Evolutionary conservation across 371 early-diverging fungal genomes (phyloP).

Genomic region (Mortierella sp.): DNA sequence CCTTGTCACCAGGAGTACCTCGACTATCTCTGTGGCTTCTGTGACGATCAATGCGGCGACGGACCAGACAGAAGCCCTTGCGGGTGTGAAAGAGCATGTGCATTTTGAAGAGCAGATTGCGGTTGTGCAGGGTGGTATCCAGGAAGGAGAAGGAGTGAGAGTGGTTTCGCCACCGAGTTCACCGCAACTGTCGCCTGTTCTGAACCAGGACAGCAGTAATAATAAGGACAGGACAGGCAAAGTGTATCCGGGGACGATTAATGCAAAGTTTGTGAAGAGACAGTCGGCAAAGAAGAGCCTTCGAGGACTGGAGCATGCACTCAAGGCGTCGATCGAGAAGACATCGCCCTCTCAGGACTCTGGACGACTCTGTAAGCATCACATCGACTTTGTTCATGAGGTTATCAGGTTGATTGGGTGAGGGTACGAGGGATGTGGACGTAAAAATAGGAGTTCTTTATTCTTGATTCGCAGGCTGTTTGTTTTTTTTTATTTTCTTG

Average conservation of each 20-base stretch:
- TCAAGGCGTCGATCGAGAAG: constrained; percentile 35
- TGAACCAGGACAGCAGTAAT: not conserved
- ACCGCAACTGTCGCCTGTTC: not conserved
- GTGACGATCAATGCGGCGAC: not conserved
- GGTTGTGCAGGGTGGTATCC: not conserved
- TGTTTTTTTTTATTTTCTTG: not conserved
- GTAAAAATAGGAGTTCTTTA: too few relatives aligned
- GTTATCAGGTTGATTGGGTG: not conserved
- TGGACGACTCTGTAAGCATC: constrained; percentile 48
- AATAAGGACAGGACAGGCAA: not conserved
- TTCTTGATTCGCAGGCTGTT: not conserved
- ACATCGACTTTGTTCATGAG: not conserved
- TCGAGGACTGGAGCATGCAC: constrained; percentile 43
- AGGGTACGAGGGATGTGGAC: not conserved
- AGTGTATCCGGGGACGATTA: constrained; percentile 42
- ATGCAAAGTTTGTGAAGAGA: constrained; percentile 44
- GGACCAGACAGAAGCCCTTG: not conserved
- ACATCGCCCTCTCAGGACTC: constrained; percentile 23
- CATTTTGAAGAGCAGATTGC: constrained; percentile 1
- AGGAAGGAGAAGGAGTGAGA: not conserved
- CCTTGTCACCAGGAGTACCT: not conserved
- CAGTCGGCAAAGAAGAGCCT: constrained; percentile 32
- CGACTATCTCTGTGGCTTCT: not conserved
- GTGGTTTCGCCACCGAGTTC: not conserved
- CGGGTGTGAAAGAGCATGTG: not conserved